Conservation (phyloP, 179 eudicot genomes). For the Amaranthus tricolor region DNA sequence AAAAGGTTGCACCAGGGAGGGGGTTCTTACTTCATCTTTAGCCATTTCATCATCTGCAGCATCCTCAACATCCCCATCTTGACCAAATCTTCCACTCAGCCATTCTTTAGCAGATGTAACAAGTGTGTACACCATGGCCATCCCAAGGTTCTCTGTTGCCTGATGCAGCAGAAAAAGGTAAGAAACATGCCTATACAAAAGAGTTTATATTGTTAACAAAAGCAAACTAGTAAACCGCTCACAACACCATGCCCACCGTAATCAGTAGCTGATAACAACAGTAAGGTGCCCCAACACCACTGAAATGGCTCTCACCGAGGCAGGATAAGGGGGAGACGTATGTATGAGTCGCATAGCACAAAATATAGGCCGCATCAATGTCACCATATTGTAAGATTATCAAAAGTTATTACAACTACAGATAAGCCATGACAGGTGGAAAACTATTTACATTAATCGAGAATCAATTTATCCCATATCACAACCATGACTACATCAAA, state of each 20-base stretch:
- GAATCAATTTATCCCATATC: too few species aligned
- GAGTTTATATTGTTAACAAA: not conserved
- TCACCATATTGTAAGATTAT: too few species aligned
- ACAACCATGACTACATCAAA: too few species aligned
- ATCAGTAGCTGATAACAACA: not conserved
- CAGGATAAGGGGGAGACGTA: too few species aligned
- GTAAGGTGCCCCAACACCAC: too few species aligned
- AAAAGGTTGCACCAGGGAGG: not conserved
- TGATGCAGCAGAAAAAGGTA: conserved; percentile 19
- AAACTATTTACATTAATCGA: too few species aligned
- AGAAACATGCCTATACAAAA: not conserved
- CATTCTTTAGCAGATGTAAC: conserved; percentile 89
- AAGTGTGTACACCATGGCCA: conserved; percentile 95
- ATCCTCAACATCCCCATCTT: conserved; percentile 43
- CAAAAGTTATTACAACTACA: too few species aligned
- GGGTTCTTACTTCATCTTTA: conserved; percentile 70
- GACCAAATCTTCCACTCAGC: conserved; percentile 76
- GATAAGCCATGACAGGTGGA: too few species aligned
- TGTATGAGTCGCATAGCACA: too few species aligned
- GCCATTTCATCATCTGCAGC: conserved; percentile 47
- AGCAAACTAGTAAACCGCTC: not conserved
- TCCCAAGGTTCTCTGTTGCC: conserved; percentile 95
- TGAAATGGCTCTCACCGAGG: too few species aligned
- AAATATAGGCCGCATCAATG: too few species aligned
- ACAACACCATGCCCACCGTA: not conserved